These are phyloP conservation scores for Oenanthe sinensis DNA, from an alignment of 129 eudicot species.

Conservation along the genomic window DNA sequence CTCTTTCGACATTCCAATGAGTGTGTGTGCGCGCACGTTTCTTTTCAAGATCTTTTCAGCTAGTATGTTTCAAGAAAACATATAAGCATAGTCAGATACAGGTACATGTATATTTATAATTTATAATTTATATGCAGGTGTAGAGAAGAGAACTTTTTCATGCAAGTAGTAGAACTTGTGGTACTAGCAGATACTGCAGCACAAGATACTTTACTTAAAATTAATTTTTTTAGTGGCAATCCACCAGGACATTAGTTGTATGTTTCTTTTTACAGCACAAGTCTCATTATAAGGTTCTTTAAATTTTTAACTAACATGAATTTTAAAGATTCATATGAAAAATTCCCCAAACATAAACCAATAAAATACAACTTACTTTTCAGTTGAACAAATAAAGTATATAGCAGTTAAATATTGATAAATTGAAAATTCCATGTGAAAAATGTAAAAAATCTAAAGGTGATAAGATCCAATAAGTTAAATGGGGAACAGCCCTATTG, in stretches of 20 bases:
- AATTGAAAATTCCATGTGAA: neutral
- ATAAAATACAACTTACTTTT: neutral
- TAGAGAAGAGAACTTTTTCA: neutral
- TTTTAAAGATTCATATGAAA: neutral
- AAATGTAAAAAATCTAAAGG: neutral
- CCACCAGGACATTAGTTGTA: neutral
- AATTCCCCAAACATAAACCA: neutral
- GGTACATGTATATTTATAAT: neutral
- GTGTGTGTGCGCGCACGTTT: neutral
- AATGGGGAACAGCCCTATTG: neutral
- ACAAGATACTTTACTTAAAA: neutral
- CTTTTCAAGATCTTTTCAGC: neutral
- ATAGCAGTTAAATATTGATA: neutral
- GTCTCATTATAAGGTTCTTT: neutral
- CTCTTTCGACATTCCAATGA: neutral
- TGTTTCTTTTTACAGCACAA: slow-evolving; percentile 4
- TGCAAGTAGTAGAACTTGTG: neutral
- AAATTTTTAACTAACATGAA: neutral
- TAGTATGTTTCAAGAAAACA: neutral
- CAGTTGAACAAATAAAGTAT: neutral
- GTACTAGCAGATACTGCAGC: neutral
- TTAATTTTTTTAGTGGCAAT: neutral
- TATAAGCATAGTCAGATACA: neutral
- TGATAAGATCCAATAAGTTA: neutral
- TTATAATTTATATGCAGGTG: neutral